Conservation (phyloP, 1,284 basidiomycete species). For the Cryptococcus depauperatus region DNA sequence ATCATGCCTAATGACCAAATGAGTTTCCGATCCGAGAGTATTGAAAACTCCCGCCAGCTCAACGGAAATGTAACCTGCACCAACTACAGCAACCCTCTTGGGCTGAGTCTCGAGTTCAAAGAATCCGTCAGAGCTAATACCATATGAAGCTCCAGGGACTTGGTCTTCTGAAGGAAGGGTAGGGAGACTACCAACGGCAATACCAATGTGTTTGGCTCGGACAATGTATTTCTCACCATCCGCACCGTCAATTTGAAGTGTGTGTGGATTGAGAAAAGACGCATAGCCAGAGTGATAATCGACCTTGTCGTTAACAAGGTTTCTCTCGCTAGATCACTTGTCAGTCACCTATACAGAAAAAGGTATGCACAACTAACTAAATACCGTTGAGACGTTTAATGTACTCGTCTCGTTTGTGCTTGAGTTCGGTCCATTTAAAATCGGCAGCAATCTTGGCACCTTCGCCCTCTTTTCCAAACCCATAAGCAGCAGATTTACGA, state of each 20-base stretch:
- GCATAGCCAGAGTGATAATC: constrained; percentile 80
- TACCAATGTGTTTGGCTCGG: constrained; percentile 63
- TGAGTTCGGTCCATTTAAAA: constrained; percentile 87
- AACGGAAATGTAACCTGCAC: constrained; percentile 95
- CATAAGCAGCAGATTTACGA: constrained; percentile 64
- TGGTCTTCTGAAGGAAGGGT: constrained; percentile 67
- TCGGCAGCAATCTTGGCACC: constrained; percentile 50
- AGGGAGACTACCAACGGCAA: constrained; percentile 83
- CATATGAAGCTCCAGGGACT: constrained; percentile 82
- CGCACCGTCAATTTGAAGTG: constrained; percentile 59
- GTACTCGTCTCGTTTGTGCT: constrained; percentile 91
- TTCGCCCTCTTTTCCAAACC: constrained; percentile 54
- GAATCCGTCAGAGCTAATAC: constrained; percentile 92
- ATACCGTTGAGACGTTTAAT: constrained; percentile 84
- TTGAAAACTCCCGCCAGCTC: constrained; percentile 87
- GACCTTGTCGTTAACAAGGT: constrained; percentile 80
- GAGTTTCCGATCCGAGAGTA: constrained; percentile 79
- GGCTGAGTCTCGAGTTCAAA: constrained; percentile 87
- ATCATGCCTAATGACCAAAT: constrained; percentile 82
- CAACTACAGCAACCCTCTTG: constrained; percentile 84
- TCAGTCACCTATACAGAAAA: constrained; percentile 4
- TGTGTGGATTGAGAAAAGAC: constrained; percentile 57
- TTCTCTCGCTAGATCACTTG: constrained; percentile 51
- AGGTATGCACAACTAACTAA: constrained; percentile 50
- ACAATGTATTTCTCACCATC: constrained; percentile 60